phyloP scores from a whole-genome alignment of 306 rosid species.

The Glycine latifolia region DNA sequence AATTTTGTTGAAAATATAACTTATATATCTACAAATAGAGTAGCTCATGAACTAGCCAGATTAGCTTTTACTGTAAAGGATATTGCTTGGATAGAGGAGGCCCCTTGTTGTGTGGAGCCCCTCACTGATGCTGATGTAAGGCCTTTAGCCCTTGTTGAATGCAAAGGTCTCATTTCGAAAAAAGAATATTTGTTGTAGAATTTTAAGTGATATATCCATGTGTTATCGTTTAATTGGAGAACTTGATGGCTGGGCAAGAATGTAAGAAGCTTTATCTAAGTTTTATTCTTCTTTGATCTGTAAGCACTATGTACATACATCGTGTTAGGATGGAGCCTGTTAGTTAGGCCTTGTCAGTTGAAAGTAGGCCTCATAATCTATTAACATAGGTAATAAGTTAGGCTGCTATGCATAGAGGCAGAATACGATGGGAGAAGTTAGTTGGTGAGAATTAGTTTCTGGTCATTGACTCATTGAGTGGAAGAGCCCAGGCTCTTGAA shows the following conservation, averaged over 20 bases:
- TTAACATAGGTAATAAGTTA: not conserved
- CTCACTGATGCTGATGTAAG: no score
- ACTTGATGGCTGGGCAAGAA: not conserved
- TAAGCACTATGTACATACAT: not conserved
- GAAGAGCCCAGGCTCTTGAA: not conserved
- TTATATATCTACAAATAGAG: no score
- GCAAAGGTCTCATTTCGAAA: no score
- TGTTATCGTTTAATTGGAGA: not conserved
- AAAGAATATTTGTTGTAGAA: not conserved
- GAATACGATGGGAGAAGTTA: not conserved
- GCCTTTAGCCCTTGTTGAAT: no score
- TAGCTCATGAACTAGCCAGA: no score
- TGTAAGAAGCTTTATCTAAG: not conserved
- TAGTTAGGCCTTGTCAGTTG: slow-evolving; percentile 6
- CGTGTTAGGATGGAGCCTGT: not conserved
- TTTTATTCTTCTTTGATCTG: not conserved
- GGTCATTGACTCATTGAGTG: not conserved
- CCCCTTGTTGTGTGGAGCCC: no score
- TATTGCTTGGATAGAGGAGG: no score
- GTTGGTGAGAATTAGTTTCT: not conserved
- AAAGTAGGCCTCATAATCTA: not conserved
- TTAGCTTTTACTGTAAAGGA: no score
- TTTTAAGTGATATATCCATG: not conserved
- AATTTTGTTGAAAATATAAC: no score
- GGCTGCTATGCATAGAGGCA: not conserved